Conservation (phyloP, 495 filamentous ascomycete species). For the Aspergillus ellipticus region DNA sequence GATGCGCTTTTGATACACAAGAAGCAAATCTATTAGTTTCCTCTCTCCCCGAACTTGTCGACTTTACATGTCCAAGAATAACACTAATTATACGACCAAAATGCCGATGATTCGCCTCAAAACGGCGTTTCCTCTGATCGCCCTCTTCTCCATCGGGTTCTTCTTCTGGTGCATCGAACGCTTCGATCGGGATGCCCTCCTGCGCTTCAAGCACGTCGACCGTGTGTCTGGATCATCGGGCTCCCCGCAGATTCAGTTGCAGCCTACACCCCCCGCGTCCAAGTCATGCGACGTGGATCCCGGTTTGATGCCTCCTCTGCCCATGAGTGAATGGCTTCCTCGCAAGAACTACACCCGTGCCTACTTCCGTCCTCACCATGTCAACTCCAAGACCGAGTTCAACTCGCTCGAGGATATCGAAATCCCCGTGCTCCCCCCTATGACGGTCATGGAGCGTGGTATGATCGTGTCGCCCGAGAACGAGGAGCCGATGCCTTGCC, state of each 20-base stretch:
- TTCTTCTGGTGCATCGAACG: slow-evolving; percentile 47
- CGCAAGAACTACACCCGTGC: slow-evolving; percentile 50
- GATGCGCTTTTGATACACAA: slow-evolving; percentile 13
- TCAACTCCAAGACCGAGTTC: slow-evolving; percentile 39
- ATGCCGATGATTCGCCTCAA: slow-evolving; percentile 46
- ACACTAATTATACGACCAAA: slow-evolving; percentile 30
- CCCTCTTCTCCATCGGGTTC: slow-evolving; percentile 41
- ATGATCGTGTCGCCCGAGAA: slow-evolving; percentile 42
- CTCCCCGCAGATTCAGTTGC: slow-evolving; percentile 21
- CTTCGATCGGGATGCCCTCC: slow-evolving; percentile 41
- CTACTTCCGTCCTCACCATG: slow-evolving; percentile 43
- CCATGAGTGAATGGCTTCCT: slow-evolving; percentile 43
- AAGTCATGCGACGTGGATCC: slow-evolving; percentile 37
- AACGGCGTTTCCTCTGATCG: slow-evolving; percentile 43
- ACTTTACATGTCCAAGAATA: slow-evolving; percentile 38
- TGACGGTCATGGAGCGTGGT: slow-evolving; percentile 45
- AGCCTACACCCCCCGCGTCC: slow-evolving; percentile 13
- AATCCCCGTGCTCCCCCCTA: slow-evolving; percentile 41
- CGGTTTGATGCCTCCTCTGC: slow-evolving; percentile 33
- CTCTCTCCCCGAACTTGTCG: neutral
- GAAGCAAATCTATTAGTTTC: slow-evolving; percentile 6
- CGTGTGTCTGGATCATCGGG: slow-evolving; percentile 23
- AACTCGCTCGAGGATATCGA: slow-evolving; percentile 40
- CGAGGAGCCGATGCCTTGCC: slow-evolving; percentile 39
- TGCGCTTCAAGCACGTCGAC: slow-evolving; percentile 39